phyloP scores from a whole-genome alignment of 345 rosid genomes.

The Microcos paniculata region DNA sequence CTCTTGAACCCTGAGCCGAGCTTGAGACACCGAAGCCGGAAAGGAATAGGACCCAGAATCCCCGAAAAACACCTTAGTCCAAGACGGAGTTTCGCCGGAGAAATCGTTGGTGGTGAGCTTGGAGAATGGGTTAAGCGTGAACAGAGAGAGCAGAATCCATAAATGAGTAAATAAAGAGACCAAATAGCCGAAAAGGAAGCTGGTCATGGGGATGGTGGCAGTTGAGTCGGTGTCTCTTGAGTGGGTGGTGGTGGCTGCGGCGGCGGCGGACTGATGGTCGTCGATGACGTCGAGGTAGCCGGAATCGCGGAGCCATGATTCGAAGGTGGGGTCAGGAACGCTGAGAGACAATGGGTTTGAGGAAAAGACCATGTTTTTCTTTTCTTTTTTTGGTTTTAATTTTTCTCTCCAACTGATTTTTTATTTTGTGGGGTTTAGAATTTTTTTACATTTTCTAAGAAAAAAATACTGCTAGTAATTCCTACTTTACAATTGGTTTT shows the following conservation, averaged over 20 bases:
- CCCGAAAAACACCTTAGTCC: slow-evolving; percentile 79
- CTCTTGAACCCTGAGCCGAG: slow-evolving; percentile 78
- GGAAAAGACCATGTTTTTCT: slow-evolving; percentile 28
- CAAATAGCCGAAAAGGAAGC: slow-evolving; percentile 32
- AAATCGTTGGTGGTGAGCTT: slow-evolving; percentile 85
- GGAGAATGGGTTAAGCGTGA: slow-evolving; percentile 75
- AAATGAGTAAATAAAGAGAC: slow-evolving; percentile 42
- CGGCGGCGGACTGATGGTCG: slow-evolving; percentile 45
- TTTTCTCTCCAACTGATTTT: background rate
- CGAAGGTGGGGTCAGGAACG: slow-evolving; percentile 79
- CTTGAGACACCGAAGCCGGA: slow-evolving; percentile 74
- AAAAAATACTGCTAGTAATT: background rate
- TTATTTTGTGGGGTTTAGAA: background rate
- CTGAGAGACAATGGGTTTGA: slow-evolving; percentile 69
- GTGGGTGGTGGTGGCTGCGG: slow-evolving; percentile 21
- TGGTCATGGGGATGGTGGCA: slow-evolving; percentile 33
- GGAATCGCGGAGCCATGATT: slow-evolving; percentile 93
- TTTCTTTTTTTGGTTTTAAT: background rate
- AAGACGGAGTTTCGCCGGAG: slow-evolving; percentile 66
- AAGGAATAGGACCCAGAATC: slow-evolving; percentile 68
- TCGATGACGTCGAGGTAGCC: slow-evolving; percentile 91
- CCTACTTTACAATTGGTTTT: too few relatives aligned
- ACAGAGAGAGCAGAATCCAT: slow-evolving; percentile 55
- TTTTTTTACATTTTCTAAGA: background rate
- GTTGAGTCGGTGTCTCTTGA: slow-evolving; percentile 25